phyloP scores from a whole-genome alignment of 495 filamentous ascomycete genomes.

The Evernia prunastri region DNA sequence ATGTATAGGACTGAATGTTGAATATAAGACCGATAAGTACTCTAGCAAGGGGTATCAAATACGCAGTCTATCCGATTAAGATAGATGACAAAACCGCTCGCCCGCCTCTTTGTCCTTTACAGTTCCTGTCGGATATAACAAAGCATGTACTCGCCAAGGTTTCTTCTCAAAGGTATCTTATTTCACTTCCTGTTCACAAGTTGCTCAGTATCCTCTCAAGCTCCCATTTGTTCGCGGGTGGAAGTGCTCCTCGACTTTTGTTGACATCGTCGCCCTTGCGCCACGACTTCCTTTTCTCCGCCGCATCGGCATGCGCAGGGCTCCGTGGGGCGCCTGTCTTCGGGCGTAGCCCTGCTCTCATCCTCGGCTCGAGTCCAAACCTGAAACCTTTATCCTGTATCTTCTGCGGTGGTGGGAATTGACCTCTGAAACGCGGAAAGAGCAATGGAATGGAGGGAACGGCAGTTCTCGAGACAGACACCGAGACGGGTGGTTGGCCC shows the following conservation, averaged over 20 bases:
- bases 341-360: not conserved
- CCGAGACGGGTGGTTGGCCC: conserved; percentile 5
- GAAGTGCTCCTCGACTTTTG: not conserved
- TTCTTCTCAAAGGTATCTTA: no score
- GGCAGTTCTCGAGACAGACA: conserved; percentile 3
- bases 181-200: not conserved
- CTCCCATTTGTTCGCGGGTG: not conserved
- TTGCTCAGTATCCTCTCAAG: not conserved
- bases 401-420: conserved; percentile 2
- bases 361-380: not conserved
- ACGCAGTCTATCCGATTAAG: no score
- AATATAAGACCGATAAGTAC: no score
- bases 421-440: not conserved
- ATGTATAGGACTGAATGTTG: no score
- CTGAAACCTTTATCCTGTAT: not conserved
- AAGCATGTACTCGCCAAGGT: no score
- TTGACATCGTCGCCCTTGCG: not conserved
- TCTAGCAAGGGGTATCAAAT: not conserved
- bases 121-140: no score
- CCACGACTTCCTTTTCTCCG: conserved; percentile 14
- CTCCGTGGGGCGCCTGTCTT: not conserved
- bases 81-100: no score
- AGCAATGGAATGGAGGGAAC: not conserved
- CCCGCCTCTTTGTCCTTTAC: no score
- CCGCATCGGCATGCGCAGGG: not conserved